Conservation (phyloP, 371 early-diverging fungal genomes). For the Mortierella sp. region DNA sequence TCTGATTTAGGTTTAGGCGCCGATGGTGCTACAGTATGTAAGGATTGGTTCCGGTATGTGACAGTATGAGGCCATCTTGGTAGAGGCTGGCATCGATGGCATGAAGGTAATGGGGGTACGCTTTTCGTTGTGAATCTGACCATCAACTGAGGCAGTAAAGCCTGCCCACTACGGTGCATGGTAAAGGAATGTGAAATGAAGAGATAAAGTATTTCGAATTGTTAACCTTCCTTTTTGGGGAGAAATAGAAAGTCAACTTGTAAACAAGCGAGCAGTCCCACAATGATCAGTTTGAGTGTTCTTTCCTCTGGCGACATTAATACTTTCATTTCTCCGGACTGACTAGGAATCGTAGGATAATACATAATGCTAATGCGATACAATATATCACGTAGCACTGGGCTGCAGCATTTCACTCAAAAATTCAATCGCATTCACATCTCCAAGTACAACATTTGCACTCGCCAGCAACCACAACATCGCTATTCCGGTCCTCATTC, state of each 20-base stretch:
- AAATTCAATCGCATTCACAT: not conserved
- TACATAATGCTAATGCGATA: not conserved
- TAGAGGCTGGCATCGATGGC: not conserved
- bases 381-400: not conserved
- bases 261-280: constrained; percentile 1
- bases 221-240: not conserved
- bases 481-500: not conserved
- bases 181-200: not conserved
- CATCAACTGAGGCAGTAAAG: not conserved
- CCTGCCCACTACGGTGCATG: constrained; percentile 2
- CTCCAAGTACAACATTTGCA: not conserved
- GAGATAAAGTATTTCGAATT: not conserved
- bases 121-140: not conserved
- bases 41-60: not conserved
- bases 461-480: constrained; percentile 7
- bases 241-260: not conserved
- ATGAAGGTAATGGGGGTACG: not conserved
- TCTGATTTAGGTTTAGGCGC: not conserved
- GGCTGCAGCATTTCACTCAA: not conserved
- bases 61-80: not conserved
- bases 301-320: not conserved
- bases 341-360: not conserved
- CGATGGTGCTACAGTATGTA: not conserved
- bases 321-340: not conserved
- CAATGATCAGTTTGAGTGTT: not conserved